A percentile compares a stretch with the other conserved stretches of the same genome.
Conservation (phyloP, 768 basidiomycete genomes). For the Collybia sordida region DNA sequence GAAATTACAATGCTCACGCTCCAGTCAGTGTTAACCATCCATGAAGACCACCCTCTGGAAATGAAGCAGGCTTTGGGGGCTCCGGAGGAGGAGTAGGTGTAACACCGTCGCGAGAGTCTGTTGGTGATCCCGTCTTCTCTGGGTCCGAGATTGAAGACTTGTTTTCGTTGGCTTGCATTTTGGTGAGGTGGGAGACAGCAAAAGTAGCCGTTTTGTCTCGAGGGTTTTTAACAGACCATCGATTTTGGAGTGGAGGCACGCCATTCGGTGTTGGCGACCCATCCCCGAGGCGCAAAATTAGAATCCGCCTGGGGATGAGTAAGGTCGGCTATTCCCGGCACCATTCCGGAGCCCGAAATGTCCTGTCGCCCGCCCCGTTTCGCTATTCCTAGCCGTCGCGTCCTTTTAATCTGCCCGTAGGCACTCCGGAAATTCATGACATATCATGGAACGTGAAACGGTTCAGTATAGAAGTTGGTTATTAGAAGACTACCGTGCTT, state of each 20-base stretch:
- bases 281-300: constrained; percentile 1
- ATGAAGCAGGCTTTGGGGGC: neutral
- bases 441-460: too few relatives aligned
- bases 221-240: neutral
- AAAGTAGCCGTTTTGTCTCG: neutral
- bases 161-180: neutral
- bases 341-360: too few relatives aligned
- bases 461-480: too few relatives aligned
- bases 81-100: neutral
- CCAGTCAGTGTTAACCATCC: neutral
- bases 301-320: neutral
- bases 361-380: too few relatives aligned
- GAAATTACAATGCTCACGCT: neutral
- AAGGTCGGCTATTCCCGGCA: too few relatives aligned
- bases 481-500: too few relatives aligned
- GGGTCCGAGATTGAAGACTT: neutral
- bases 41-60: constrained; percentile 2
- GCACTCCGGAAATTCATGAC: too few relatives aligned
- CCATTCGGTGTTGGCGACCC: neutral
- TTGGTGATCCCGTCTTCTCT: neutral
- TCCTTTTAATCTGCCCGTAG: too few relatives aligned
- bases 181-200: neutral
- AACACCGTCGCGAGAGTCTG: neutral
- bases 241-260: neutral
- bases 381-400: too few relatives aligned